A percentile compares a stretch with the other conserved stretches of the same genome.
phyloP scores from a whole-genome alignment of 805 yeast genomes.

The Naumovozyma castellii region DNA sequence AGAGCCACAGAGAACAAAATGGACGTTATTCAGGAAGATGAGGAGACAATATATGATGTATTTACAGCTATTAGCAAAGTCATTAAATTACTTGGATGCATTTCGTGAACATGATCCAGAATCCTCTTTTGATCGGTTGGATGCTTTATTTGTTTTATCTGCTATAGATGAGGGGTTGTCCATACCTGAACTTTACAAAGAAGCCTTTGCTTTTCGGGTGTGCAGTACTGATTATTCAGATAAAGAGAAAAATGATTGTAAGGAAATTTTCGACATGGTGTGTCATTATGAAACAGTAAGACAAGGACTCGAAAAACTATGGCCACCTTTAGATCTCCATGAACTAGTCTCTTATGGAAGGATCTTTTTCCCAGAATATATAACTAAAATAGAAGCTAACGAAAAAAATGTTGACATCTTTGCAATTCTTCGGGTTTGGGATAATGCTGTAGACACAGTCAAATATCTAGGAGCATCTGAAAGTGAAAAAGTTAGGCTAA shows the following conservation, averaged over 20 bases:
- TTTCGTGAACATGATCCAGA: too few species aligned
- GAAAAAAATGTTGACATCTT: too few species aligned
- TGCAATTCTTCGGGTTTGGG: neutral
- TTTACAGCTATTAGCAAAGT: neutral
- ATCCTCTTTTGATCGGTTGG: too few species aligned
- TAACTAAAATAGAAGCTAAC: too few species aligned
- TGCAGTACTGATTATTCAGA: neutral
- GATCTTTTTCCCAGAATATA: neutral
- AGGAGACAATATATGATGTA: neutral
- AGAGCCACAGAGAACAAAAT: neutral
- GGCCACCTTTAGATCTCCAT: neutral
- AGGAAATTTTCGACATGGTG: neutral
- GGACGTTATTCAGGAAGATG: neutral
- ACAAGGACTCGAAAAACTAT: neutral
- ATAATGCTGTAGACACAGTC: neutral
- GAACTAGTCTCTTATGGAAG: neutral
- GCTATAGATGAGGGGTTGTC: neutral
- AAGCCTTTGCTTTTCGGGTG: neutral
- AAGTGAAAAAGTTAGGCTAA: constrained; percentile 1
- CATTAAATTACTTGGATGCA: too few species aligned
- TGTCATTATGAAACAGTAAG: neutral
- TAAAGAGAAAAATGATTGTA: neutral
- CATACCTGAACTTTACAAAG: neutral
- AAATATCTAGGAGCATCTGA: neutral
- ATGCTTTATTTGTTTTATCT: neutral